phyloP scores from a whole-genome alignment of 2,329 filamentous ascomycete species.

The Cercospora sp. region DNA sequence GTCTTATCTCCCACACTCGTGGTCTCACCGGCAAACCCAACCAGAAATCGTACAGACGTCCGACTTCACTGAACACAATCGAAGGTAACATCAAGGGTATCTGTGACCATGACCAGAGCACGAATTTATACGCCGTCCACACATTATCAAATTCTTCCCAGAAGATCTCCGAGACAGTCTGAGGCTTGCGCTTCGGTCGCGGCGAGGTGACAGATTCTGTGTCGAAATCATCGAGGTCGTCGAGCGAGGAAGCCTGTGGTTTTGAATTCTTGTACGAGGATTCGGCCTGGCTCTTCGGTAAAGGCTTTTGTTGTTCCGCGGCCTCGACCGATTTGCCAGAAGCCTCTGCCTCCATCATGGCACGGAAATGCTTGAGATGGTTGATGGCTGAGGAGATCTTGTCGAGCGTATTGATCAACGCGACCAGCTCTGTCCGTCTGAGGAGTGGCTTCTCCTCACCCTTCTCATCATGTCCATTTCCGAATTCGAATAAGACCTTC shows the following conservation, averaged over 20 bases:
- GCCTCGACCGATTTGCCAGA: slow-evolving; percentile 24
- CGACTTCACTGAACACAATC: slow-evolving; percentile 56
- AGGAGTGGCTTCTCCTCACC: slow-evolving; percentile 64
- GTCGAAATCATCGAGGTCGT: slow-evolving; percentile 34
- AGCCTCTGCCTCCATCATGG: slow-evolving; percentile 45
- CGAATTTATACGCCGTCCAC: slow-evolving; percentile 61
- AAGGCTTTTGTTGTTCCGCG: slow-evolving; percentile 19
- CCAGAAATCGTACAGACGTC: slow-evolving; percentile 62
- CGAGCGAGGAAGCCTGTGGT: slow-evolving; percentile 7
- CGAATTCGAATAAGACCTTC: slow-evolving; percentile 94
- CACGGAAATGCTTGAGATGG: slow-evolving; percentile 71
- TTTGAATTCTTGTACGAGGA: slow-evolving; percentile 17
- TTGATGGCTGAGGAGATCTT: slow-evolving; percentile 78
- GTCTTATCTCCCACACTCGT: slow-evolving; percentile 56
- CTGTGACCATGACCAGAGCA: slow-evolving; percentile 68
- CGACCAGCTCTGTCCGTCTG: slow-evolving; percentile 87
- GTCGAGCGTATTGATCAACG: slow-evolving; percentile 90
- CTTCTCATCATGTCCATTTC: slow-evolving; percentile 67
- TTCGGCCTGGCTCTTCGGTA: slow-evolving; percentile 13
- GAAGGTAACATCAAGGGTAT: slow-evolving; percentile 37
- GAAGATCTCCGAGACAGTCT: slow-evolving; percentile 58
- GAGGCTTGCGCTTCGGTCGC: slow-evolving; percentile 35
- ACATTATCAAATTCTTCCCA: slow-evolving; percentile 65
- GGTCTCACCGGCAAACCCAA: slow-evolving; percentile 61
- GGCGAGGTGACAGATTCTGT: slow-evolving; percentile 17